phyloP scores from a whole-genome alignment of 305 asterid genomes.

The Fraxinus paxiana region DNA sequence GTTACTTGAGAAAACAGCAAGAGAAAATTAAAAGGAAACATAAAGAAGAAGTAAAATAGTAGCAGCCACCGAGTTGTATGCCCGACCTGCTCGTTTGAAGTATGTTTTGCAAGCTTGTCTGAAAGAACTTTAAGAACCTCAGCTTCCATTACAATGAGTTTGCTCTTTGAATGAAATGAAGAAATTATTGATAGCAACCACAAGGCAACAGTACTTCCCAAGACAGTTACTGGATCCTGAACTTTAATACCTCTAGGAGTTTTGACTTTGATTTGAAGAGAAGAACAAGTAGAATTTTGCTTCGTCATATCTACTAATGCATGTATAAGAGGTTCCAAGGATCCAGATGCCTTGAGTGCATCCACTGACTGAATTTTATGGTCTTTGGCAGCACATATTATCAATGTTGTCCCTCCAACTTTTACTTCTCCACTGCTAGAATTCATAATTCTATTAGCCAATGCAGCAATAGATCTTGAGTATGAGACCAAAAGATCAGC shows the following conservation, averaged over 20 bases:
- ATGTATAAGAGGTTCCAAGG: constrained; percentile 58
- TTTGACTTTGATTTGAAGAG: constrained; percentile 48
- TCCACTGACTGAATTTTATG: constrained; percentile 47
- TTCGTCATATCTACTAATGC: constrained; percentile 68
- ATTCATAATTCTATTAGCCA: constrained; percentile 68
- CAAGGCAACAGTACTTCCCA: constrained; percentile 68
- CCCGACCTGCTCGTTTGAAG: constrained; percentile 52
- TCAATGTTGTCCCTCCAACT: constrained; percentile 66
- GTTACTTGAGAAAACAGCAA: constrained; percentile 9
- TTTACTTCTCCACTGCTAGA: constrained; percentile 69
- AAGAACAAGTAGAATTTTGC: constrained; percentile 42
- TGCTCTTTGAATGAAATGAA: constrained; percentile 50
- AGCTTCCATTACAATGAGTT: constrained; percentile 59
- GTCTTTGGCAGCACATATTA: constrained; percentile 71
- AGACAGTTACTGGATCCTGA: constrained; percentile 61
- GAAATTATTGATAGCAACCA: constrained; percentile 74
- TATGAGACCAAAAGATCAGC: constrained; percentile 49
- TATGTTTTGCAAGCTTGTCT: constrained; percentile 53
- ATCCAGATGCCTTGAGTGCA: constrained; percentile 63
- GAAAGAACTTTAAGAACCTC: constrained; percentile 66
- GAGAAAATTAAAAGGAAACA: constrained; percentile 10
- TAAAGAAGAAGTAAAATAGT: neutral
- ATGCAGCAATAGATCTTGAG: constrained; percentile 46
- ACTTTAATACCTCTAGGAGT: constrained; percentile 52
- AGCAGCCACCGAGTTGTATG: constrained; percentile 17